These are phyloP conservation scores for Tricholomella constricta DNA, from an alignment of 768 basidiomycete species.

Conservation along the genomic window DNA sequence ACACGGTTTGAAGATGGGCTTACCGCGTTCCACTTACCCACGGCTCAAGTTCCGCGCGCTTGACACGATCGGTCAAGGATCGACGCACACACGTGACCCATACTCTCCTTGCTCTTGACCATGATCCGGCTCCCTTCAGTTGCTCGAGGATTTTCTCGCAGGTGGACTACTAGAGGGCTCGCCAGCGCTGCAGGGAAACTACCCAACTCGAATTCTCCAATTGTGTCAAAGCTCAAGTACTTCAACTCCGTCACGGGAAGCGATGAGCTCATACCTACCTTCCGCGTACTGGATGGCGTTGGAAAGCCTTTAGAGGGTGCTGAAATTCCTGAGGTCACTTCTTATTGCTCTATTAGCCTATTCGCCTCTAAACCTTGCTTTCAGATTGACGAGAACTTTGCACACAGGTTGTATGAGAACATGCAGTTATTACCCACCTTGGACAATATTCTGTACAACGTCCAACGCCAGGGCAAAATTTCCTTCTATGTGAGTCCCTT, in stretches of 20 bases:
- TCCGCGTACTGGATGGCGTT: conserved; percentile 79
- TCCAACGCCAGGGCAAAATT: conserved; percentile 92
- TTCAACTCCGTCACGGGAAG: conserved; percentile 75
- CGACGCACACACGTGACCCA: conserved; percentile 22
- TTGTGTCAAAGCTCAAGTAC: conserved; percentile 71
- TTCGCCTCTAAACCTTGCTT: background rate
- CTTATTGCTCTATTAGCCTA: background rate
- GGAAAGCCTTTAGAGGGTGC: conserved; percentile 76
- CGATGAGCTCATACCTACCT: conserved; percentile 76
- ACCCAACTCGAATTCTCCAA: conserved; percentile 54
- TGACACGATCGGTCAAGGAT: conserved; percentile 8
- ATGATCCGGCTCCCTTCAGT: conserved; percentile 28
- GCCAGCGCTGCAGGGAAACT: conserved; percentile 29
- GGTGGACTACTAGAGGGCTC: conserved; percentile 16
- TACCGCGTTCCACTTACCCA: background rate
- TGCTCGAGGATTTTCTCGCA: conserved; percentile 21
- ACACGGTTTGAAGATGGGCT: background rate
- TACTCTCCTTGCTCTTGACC: conserved; percentile 18
- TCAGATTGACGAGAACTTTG: conserved; percentile 70
- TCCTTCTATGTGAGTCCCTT: conserved; percentile 74
- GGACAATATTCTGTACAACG: conserved; percentile 88
- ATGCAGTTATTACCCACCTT: conserved; percentile 82
- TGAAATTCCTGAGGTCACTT: conserved; percentile 69
- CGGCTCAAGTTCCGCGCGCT: conserved; percentile 9
- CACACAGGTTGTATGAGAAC: conserved; percentile 72